Base-by-base conservation (phyloP, 2,329 filamentous ascomycete species). In the Fusarium tricinctum region DNA sequence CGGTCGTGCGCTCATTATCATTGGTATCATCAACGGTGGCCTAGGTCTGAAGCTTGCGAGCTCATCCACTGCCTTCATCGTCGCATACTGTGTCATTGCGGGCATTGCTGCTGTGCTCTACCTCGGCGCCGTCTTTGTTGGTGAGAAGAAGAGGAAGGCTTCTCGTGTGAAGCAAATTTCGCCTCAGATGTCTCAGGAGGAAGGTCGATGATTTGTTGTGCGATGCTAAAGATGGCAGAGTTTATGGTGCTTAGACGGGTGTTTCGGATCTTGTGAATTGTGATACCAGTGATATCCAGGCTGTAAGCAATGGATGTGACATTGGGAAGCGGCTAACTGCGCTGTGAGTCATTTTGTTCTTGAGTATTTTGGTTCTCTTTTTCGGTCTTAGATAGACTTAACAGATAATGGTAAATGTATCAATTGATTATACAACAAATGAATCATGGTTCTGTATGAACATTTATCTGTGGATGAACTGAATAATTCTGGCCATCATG, bases 1-100 rank as follows among this genome's bases (percentile, higher is more conserved):
- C 71, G 89, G 89, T 14, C 84, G 89, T 19, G 70, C 79, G 2
- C 75, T 91, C 43, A 85, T 91, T 66, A 56, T 86, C 19, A 74
- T 90, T 4, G 89, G 87, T 26, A 81, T 90, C 44, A 75, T 91
- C 69, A 91, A 91, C 70, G 89, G 89, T 56, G 89, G 88, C 0
- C 76, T 91, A 6, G 89, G 89, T 5, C 78, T 91, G 28, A 64
- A 83, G 66, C 79, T 89, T 17, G 81, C 85, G 1, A 65, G 70
- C 17, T 81, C 82, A 1, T 67, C 77, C 1, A 76, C 64, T 4
- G 72, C 75, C 13, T 83, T 84, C 44, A 75, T 85, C 52, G 82
- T 87, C 47, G 85, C 84, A 0, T 91, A 90, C 75, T 77, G 82
- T 0, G 83, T 89, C 7, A 77, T 90, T 26, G 81, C 87, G 0